Conservation (phyloP, 768 basidiomycete genomes). For the Russula olivacea region DNA sequence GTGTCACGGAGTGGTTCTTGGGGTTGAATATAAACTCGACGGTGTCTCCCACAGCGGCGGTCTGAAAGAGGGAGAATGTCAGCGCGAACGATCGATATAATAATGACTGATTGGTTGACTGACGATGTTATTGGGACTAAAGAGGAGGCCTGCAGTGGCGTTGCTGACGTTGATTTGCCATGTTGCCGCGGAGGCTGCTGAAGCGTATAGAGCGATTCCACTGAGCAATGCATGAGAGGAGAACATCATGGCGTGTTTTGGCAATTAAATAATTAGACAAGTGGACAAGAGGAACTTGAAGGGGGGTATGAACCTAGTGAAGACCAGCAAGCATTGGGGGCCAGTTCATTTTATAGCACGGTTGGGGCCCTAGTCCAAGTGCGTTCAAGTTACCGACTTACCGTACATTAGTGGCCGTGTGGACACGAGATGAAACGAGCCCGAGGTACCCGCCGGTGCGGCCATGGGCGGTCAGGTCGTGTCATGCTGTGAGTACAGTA, state of each 20-base stretch:
- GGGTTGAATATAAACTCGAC: conserved; percentile 28
- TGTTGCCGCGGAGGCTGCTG: background rate
- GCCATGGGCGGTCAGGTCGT: too few species aligned
- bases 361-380: background rate
- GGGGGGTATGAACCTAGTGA: background rate
- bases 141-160: conserved; percentile 1
- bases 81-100: background rate
- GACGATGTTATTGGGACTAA: conserved; percentile 9
- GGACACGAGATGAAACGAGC: background rate
- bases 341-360: background rate
- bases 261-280: too few species aligned
- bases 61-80: background rate
- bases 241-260: background rate
- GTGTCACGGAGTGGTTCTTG: conserved; percentile 32
- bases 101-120: background rate
- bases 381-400: too few species aligned
- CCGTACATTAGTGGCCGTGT: background rate
- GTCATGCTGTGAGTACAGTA: background rate
- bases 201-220: conserved; percentile 4
- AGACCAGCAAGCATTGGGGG: background rate
- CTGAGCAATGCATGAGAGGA: background rate
- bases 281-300: background rate
- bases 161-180: conserved; percentile 8
- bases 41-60: conserved; percentile 25
- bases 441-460: background rate